Conservation (phyloP, 345 rosid species). For the Atalantia buxifolia region DNA sequence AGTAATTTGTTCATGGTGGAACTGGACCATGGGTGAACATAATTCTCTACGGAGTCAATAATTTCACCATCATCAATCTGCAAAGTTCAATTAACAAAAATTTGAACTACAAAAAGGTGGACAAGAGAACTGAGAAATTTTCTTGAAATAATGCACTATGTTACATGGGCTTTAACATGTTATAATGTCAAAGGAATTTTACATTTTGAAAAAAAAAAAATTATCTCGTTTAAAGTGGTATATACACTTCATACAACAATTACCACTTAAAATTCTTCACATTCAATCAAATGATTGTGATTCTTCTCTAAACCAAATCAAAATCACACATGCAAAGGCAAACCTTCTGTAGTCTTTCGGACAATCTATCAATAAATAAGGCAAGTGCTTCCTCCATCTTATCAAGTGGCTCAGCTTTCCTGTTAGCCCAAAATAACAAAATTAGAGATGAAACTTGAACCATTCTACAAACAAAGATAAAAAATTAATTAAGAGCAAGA, state of each 20-base stretch:
- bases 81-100: conserved; percentile 8
- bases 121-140: background rate
- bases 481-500: background rate
- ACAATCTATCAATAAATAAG: conserved; percentile 62
- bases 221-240: background rate
- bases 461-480: background rate
- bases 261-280: background rate
- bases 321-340: background rate
- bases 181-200: background rate
- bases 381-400: conserved; percentile 58
- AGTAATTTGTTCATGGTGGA: conserved; percentile 45
- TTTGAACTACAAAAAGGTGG: background rate
- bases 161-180: background rate
- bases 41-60: conserved; percentile 17
- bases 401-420: conserved; percentile 68
- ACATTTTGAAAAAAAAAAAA: too few relatives aligned
- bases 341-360: conserved; percentile 58
- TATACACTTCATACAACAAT: background rate
- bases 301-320: background rate
- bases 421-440: conserved; percentile 23
- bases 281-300: background rate
- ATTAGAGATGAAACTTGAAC: conserved; percentile 1
- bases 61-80: conserved; percentile 40
- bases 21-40: conserved; percentile 68
- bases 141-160: background rate